Evolutionary conservation across 345 rosid genomes (phyloP).

Genomic region (Rubroshorea leprosula): DNA sequence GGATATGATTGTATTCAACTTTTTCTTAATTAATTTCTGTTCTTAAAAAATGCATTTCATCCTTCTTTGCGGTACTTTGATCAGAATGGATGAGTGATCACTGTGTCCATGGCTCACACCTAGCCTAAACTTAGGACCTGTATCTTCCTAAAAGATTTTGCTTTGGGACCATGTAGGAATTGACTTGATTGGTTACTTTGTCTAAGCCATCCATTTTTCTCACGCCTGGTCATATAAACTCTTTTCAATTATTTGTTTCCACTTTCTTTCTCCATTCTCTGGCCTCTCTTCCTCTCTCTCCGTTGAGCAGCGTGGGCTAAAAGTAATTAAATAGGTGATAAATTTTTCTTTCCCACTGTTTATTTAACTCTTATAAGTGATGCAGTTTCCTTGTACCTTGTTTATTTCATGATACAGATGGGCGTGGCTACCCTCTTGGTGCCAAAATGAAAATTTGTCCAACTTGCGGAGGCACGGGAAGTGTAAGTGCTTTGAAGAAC

Average conservation of each 20-base stretch:
- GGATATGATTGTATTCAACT: too few species aligned
- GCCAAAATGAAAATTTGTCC: constrained; percentile 59
- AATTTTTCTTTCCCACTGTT: not conserved
- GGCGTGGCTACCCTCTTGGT: constrained; percentile 60
- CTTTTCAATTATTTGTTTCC: not conserved
- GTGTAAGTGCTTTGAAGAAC: constrained; percentile 48
- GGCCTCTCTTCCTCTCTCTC: not conserved
- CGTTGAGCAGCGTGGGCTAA: too few species aligned
- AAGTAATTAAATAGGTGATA: not conserved
- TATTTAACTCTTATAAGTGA: not conserved
- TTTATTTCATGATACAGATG: constrained; percentile 49
- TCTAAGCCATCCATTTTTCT: not conserved
- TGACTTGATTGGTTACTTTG: not conserved
- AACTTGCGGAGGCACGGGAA: constrained; percentile 80
- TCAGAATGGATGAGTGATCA: not conserved
- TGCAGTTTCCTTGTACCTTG: constrained; percentile 10
- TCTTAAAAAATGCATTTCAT: too few species aligned
- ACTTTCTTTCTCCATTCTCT: not conserved
- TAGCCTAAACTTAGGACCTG: not conserved
- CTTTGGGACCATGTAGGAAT: not conserved
- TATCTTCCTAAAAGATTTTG: not conserved
- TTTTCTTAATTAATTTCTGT: not conserved
- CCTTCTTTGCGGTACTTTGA: not conserved
- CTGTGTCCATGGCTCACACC: not conserved
- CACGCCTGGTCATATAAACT: not conserved